Base-by-base conservation (phyloP, 371 early-diverging fungal species). In the Actinomucor elegans region DNA sequence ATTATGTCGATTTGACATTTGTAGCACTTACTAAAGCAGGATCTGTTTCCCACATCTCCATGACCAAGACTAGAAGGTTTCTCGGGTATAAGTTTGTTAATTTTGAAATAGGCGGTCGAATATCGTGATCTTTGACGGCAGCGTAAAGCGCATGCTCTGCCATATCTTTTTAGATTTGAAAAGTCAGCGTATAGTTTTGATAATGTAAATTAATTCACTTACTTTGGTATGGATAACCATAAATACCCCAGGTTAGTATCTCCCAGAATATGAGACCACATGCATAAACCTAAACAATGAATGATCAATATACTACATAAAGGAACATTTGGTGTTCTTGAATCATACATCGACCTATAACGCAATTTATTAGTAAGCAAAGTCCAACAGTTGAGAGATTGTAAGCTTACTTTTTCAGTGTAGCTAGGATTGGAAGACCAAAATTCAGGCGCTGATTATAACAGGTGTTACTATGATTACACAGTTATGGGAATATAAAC, bases 221-320 rank as follows among this genome's bases (percentile, higher is more conserved):
- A 50, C 87, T 81, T 57, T 87, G 85, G 64, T 84, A 90, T 0
- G 89, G 91, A 54, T 87, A 89, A 15, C 85, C 86, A 36, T 75
- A 78, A 17, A 71, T 85, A 23, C 83, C 80, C 91, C 91, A 90
- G 36, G 83, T 84, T 54, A 90, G 46, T 44, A 90, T 89, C 68
- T 90, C 91, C 91, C 89, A 90, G 56, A 85, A 90, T 43, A 89
- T 90, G 49, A 90, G 55, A 6, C 83, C 89, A 49, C 88, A 86
- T 10, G 89, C 89, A 66, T 91, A 89, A 20, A 85, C 72, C 59
- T 76, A 28, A 1, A 36, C 26, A 40, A n/a, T 17, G 27, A 26
- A 15, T 15, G 14, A 27, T 15, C 21, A 7, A 11, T 40, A 1
- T 12, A 6, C 5, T 28, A 21, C 8, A 37, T 23, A 4, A 36